phyloP scores from a whole-genome alignment of 768 basidiomycete species.

The Mycena leptocephala region DNA sequence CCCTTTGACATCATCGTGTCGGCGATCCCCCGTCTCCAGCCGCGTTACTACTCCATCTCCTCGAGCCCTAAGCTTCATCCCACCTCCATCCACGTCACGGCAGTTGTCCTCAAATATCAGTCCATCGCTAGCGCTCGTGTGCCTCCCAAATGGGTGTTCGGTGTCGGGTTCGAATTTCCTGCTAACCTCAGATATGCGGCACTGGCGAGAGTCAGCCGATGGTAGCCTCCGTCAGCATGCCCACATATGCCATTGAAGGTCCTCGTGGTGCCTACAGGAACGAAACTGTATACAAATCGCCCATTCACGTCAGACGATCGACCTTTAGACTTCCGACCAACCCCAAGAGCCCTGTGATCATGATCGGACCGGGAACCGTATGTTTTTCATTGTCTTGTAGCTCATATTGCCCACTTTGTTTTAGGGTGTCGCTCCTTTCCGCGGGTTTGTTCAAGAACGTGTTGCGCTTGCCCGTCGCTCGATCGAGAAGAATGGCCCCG shows the following conservation, averaged over 20 bases:
- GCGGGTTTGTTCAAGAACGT: slow-evolving; percentile 98
- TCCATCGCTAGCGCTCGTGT: slow-evolving; percentile 70
- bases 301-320: slow-evolving; percentile 95
- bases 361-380: slow-evolving; percentile 99
- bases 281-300: slow-evolving; percentile 84
- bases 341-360: slow-evolving; percentile 98
- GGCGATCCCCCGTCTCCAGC: slow-evolving; percentile 93
- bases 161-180: slow-evolving; percentile 96
- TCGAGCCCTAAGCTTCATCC: slow-evolving; percentile 95
- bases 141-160: slow-evolving; percentile 81
- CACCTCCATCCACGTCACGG: slow-evolving; percentile 94
- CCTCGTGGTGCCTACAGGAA: slow-evolving; percentile 89
- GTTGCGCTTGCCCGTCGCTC: slow-evolving; percentile 96
- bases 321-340: slow-evolving; percentile 98
- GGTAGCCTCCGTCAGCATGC: slow-evolving; percentile 61
- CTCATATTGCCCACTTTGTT: slow-evolving; percentile 8
- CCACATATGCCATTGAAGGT: slow-evolving; percentile 90
- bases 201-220: slow-evolving; percentile 71
- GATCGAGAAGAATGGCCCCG: slow-evolving; percentile 94
- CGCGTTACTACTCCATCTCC: slow-evolving; percentile 98
- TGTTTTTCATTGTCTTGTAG: slow-evolving; percentile 51
- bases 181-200: slow-evolving; percentile 90
- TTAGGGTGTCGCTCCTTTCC: slow-evolving; percentile 99
- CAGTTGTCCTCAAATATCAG: slow-evolving; percentile 95
- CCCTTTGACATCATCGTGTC: slow-evolving; percentile 98